Evolutionary conservation across 139 green algal genomes (phyloP).

Genomic region (Pseudopediastrum boryanum): DNA sequence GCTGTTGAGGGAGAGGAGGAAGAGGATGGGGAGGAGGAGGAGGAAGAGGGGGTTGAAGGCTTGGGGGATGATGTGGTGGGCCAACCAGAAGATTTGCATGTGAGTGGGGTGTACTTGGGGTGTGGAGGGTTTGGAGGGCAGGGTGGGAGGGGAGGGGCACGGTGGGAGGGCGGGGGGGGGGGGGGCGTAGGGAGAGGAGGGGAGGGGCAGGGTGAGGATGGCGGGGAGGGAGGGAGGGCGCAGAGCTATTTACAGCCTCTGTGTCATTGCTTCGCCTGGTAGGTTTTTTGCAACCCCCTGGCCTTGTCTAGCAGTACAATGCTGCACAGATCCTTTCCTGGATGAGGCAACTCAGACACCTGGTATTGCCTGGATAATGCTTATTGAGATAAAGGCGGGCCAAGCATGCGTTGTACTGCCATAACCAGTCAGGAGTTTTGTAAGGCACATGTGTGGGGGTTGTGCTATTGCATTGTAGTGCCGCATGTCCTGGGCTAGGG

Average conservation of each 20-base stretch:
- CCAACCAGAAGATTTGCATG: constrained; percentile 2
- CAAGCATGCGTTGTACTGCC: no score
- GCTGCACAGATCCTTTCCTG: no score
- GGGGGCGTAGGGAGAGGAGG: background rate
- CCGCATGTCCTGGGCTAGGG: no score
- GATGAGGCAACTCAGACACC: no score
- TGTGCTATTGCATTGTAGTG: no score
- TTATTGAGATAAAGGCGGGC: no score
- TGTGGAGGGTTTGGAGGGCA: background rate
- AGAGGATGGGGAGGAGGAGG: constrained; percentile 7
- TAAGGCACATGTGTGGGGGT: no score
- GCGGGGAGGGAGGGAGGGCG: background rate
- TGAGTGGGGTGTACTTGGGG: background rate
- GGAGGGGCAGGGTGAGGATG: background rate
- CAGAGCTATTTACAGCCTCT: background rate
- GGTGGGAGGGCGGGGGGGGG: background rate
- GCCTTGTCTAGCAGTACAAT: no score
- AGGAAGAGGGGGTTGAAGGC: constrained; percentile 11
- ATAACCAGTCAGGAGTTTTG: no score
- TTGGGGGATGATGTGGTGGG: background rate
- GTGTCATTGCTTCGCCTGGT: no score
- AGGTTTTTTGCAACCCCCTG: no score
- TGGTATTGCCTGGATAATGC: no score
- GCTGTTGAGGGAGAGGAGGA: constrained; percentile 9
- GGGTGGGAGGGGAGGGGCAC: background rate